Base-by-base conservation (phyloP, 495 filamentous ascomycete genomes). In the Tuber brumale region DNA sequence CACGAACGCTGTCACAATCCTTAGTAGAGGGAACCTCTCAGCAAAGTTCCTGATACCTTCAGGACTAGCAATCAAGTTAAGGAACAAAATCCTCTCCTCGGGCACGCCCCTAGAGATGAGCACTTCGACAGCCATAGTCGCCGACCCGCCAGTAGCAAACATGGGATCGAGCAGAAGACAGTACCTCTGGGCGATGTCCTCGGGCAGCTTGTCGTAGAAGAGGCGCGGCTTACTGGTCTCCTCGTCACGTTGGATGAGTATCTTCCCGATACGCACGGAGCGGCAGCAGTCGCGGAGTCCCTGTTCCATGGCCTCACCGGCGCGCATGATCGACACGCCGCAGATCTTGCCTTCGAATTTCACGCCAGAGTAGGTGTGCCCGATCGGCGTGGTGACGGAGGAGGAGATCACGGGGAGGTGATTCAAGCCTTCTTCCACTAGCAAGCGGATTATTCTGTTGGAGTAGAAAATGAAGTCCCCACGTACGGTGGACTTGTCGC, bases 401-500 rank as follows among this genome's bases (percentile, higher is more conserved):
- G 95, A 92, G 79, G 92, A 91, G 43, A 97, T 88, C 35, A 96
- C 93, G 23, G 95, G 95, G 42, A 98, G 89, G 85, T 99, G 95
- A 84, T 99, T 99, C 46, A 99, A 87, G 19, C 96, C 95, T 85
- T 98, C 95, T 85, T 99, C 95, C 39, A 99, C 96, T 18, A 99
- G 88, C n/a, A 99, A 88, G 37, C 96, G 93, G 82, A 98, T 98
- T 83, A 99, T 98, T 78, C 95, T 90, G 86, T 99, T 99, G 70
- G 95, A 97, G 85, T 97, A 97, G 87, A 99, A 99, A 81, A 99
- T 97, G 85, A 98, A 99, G 85, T 98, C 95, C 48, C 93, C 95
- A 71, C 95, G 92, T 44, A 88, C 87, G 14, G 96, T 99, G 79
- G 91, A 88, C 85, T 91, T 92, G 84, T 98, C 93, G 79, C 95